Percentiles rank a stretch among this genome's conserved stretches.
Evolutionary conservation across 2,329 filamentous ascomycete genomes (phyloP).

Genomic region (Penicillium nordicum): DNA sequence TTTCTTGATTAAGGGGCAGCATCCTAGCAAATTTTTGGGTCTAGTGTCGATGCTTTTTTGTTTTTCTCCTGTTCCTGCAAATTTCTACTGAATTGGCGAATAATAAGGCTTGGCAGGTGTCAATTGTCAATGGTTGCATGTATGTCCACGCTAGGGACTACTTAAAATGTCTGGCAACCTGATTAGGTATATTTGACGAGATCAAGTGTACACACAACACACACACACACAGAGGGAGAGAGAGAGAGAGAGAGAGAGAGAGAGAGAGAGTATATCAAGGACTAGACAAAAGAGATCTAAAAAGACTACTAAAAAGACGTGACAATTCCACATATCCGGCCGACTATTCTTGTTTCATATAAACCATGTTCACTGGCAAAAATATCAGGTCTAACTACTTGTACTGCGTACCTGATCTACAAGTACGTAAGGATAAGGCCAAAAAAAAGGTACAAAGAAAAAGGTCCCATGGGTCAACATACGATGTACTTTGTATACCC

Average conservation of each 20-base stretch:
- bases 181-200: not conserved
- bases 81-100: not conserved
- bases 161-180: not conserved
- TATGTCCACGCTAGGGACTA: not conserved
- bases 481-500: not conserved
- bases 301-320: not conserved
- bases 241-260: too few species aligned
- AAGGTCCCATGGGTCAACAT: not conserved
- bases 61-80: constrained; percentile 1
- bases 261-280: too few species aligned
- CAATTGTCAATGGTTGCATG: not conserved
- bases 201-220: too few species aligned
- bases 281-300: not conserved
- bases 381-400: not conserved
- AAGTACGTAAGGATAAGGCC: not conserved
- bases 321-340: not conserved
- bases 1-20: not conserved
- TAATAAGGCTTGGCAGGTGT: constrained; percentile 1
- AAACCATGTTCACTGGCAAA: not conserved
- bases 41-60: not conserved
- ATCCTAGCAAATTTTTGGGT: not conserved
- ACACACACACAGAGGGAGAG: too few species aligned
- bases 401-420: not conserved
- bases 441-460: not conserved
- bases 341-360: not conserved